phyloP scores from a whole-genome alignment of 257 asterid species.

The Paraleonurus japonicus region DNA sequence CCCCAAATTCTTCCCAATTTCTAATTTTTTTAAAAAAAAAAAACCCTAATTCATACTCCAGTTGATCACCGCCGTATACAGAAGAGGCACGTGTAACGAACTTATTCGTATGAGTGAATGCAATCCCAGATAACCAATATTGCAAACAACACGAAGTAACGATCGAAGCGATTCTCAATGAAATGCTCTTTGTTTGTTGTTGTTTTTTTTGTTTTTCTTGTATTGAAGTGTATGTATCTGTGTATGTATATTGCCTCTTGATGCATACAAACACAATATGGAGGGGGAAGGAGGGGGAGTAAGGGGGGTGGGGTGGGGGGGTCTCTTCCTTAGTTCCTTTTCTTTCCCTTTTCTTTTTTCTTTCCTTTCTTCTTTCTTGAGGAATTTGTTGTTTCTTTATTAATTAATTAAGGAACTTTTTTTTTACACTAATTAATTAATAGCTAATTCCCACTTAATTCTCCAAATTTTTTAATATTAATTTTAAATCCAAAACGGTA shows the following conservation, averaged over 20 bases:
- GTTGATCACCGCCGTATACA: constrained; percentile 56
- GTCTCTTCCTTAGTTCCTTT: constrained; percentile 19
- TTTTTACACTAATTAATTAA: not conserved
- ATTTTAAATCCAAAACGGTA: not conserved
- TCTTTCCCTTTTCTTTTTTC: constrained; percentile 17
- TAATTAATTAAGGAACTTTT: too few species aligned
- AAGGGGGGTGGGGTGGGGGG: constrained; percentile 1
- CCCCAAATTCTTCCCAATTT: constrained; percentile 32
- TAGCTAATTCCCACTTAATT: not conserved
- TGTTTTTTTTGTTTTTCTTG: constrained; percentile 1
- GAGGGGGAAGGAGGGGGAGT: constrained; percentile 18
- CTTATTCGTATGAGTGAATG: constrained; percentile 16
- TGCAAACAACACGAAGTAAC: constrained; percentile 24
- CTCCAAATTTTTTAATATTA: not conserved
- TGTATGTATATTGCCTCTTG: constrained; percentile 14
- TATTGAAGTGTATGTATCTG: constrained; percentile 34
- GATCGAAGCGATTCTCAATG: constrained; percentile 55
- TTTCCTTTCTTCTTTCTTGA: not conserved
- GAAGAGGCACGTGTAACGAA: constrained; percentile 20
- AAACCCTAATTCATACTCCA: constrained; percentile 50
- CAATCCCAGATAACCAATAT: constrained; percentile 33
- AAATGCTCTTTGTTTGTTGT: constrained; percentile 20
- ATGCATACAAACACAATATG: constrained; percentile 32
- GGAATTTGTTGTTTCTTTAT: not conserved
- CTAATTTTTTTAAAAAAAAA: constrained; percentile 27